Percentiles rank a stretch among this genome's conserved stretches.
phyloP scores from a whole-genome alignment of 2,329 filamentous ascomycete species.

The Neoascochyta sp. region DNA sequence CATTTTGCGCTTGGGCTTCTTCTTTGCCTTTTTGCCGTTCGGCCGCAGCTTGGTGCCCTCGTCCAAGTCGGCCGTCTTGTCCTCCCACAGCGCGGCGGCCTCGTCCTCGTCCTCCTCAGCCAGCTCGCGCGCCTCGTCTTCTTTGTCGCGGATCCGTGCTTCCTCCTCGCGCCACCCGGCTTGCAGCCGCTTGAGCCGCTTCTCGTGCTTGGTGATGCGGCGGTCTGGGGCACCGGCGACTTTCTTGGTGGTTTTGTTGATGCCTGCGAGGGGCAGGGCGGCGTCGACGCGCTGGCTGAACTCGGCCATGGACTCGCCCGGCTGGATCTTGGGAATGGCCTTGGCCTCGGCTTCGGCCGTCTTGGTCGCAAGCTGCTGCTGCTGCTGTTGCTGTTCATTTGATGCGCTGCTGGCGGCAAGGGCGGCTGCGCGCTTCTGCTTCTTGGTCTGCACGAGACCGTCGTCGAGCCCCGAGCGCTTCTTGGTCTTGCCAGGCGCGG shows the following conservation, averaged over 20 bases:
- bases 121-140: constrained; percentile 71
- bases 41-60: constrained; percentile 36
- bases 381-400: constrained; percentile 26
- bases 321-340: constrained; percentile 56
- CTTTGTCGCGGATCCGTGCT: constrained; percentile 61
- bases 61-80: constrained; percentile 61
- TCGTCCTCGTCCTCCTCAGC: constrained; percentile 60
- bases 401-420: constrained; percentile 5
- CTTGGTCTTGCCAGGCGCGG: constrained; percentile 41
- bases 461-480: constrained; percentile 64
- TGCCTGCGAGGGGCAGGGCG: constrained; percentile 69
- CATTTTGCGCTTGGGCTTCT: constrained; percentile 51
- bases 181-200: constrained; percentile 63
- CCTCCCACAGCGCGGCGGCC: constrained; percentile 60
- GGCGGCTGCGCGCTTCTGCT: constrained; percentile 42
- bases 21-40: constrained; percentile 49
- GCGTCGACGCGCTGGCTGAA: constrained; percentile 82
- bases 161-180: constrained; percentile 56
- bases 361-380: constrained; percentile 2
- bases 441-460: constrained; percentile 51
- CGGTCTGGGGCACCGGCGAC: constrained; percentile 63
- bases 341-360: constrained; percentile 24
- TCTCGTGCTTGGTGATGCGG: constrained; percentile 73
- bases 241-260: constrained; percentile 61
- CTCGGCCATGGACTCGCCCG: constrained; percentile 77